Evolutionary conservation across 192 early-diverging fungal genomes (phyloP).

Genomic region (Physocladia obscura): DNA sequence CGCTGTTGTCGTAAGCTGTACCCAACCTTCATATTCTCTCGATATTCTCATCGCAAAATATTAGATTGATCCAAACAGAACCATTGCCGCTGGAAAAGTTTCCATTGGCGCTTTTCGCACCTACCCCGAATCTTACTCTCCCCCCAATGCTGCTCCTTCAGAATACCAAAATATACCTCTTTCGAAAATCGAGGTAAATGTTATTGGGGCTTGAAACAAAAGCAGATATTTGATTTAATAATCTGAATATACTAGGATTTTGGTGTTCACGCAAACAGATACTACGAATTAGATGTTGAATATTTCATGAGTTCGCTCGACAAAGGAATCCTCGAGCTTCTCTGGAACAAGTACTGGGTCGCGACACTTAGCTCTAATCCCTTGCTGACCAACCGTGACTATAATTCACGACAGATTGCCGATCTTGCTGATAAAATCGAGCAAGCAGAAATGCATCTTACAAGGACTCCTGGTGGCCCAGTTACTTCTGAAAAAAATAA

Average conservation of each 20-base stretch:
- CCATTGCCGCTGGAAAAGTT: conserved; percentile 93
- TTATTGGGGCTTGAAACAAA: too few relatives aligned
- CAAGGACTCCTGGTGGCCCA: conserved; percentile 10
- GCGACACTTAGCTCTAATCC: conserved; percentile 92
- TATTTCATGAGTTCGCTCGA: conserved; percentile 94
- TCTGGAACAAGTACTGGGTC: conserved; percentile 99
- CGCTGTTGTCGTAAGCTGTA: conserved; percentile 90
- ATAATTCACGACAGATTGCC: conserved; percentile 71
- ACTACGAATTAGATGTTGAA: conserved; percentile 87
- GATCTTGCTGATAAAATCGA: conserved; percentile 85
- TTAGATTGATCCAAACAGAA: conserved; percentile 95
- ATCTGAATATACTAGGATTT: too few relatives aligned
- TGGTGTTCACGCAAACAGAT: conserved; percentile 86
- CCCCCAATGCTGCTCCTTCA: conserved; percentile 67
- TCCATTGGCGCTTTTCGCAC: conserved; percentile 98
- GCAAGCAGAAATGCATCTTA: conserved; percentile 65
- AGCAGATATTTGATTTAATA: too few relatives aligned
- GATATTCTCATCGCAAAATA: neutral
- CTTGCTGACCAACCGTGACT: conserved; percentile 81
- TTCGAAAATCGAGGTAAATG: conserved; percentile 95
- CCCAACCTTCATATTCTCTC: neutral
- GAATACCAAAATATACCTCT: conserved; percentile 91
- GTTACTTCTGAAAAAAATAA: conserved; percentile 46
- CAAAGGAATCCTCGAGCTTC: conserved; percentile 76
- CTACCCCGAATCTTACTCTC: conserved; percentile 85